phyloP scores from a whole-genome alignment of 1,284 basidiomycete genomes.

The Mycena citricolor region DNA sequence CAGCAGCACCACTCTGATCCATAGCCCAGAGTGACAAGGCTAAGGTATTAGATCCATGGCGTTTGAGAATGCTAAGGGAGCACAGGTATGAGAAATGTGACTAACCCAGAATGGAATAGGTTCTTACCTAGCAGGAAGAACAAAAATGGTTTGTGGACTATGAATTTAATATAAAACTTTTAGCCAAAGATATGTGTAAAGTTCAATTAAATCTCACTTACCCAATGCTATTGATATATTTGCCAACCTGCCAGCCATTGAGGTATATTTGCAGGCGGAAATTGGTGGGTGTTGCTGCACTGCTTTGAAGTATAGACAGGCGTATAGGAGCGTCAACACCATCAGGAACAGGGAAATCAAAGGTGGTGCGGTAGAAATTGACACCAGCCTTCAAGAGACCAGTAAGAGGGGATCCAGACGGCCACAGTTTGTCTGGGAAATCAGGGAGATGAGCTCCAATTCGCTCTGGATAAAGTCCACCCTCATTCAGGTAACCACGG shows the following conservation, averaged over 20 bases:
- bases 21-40: conserved; percentile 50
- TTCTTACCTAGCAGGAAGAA: conserved; percentile 47
- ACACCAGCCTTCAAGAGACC: conserved; percentile 44
- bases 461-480: conserved; percentile 51
- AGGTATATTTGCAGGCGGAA: conserved; percentile 52
- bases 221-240: conserved; percentile 53
- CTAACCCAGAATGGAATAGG: neutral
- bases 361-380: conserved; percentile 53
- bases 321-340: conserved; percentile 46
- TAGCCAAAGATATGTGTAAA: neutral
- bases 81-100: neutral
- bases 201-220: conserved; percentile 21
- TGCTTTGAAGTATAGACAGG: conserved; percentile 43
- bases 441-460: conserved; percentile 53
- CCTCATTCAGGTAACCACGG: conserved; percentile 53
- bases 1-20: conserved; percentile 39
- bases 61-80: conserved; percentile 39
- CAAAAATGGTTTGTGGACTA: conserved; percentile 48
- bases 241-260: conserved; percentile 55
- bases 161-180: neutral
- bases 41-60: conserved; percentile 42
- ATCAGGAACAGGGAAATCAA: conserved; percentile 37
- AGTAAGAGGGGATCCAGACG: conserved; percentile 34
- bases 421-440: conserved; percentile 46
- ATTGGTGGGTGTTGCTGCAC: conserved; percentile 36